These are phyloP conservation scores for Paramecium tetraurelia DNA, from an alignment of 73 alveolate genomes.

Conservation along the genomic window DNA sequence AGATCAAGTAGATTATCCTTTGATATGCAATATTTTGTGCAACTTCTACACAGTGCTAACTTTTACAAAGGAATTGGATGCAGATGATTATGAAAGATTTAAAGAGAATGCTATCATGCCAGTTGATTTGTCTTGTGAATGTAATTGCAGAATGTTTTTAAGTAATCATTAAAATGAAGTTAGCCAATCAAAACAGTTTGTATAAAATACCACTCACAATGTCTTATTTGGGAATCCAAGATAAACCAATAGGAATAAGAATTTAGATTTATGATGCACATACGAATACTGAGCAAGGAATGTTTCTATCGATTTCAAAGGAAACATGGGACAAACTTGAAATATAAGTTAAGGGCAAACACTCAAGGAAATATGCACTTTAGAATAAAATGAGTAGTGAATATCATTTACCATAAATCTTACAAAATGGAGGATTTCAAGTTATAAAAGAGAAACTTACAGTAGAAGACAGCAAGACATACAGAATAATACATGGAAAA, in stretches of 20 bases:
- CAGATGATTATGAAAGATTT: conserved; percentile 33
- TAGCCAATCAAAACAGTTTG: not conserved
- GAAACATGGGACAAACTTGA: conserved; percentile 6
- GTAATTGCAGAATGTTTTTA: not conserved
- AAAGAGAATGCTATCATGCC: not conserved
- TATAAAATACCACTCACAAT: conserved; percentile 24
- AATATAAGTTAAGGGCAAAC: not conserved
- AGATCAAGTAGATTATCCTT: not conserved
- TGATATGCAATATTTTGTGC: not conserved
- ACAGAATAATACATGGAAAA: not conserved
- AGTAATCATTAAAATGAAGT: not conserved
- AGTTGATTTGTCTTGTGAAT: conserved; percentile 21
- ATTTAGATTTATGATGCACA: not conserved
- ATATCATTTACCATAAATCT: not conserved
- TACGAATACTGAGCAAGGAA: conserved; percentile 17
- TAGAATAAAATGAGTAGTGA: conserved; percentile 29
- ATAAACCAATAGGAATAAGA: not conserved
- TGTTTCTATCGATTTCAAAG: not conserved
- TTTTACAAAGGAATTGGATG: conserved; percentile 11
- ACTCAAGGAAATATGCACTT: not conserved
- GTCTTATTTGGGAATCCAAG: not conserved
- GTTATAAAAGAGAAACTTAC: not conserved
- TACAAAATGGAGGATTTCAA: not conserved
- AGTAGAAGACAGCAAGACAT: not conserved
- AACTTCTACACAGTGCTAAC: not conserved